Base-by-base conservation (phyloP, 345 rosid genomes). In the Ceriops zippeliana region DNA sequence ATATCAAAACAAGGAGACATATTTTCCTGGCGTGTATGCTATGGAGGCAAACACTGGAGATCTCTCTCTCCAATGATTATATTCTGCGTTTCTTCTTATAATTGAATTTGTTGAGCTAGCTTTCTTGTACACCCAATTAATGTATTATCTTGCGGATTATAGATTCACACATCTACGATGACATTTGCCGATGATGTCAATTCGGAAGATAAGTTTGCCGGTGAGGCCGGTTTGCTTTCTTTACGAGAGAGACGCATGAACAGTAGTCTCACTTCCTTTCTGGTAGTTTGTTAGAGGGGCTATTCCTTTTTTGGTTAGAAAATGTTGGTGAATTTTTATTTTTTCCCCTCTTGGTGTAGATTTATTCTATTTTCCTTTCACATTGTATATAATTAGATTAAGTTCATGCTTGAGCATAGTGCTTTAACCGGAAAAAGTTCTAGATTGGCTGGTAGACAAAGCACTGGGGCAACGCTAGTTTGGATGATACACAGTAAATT, bases 141-240 rank as follows among this genome's bases (percentile, higher is more conserved):
- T 8, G 5, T 52, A 6, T 54, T 24, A 58, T 42, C 49, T 13
- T 17, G 19, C 4, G 7, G 58, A 31, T 70, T 80, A 57, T 68
- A 92, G 98, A 96, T 92, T 75, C 99, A 92, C 84, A 96, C 98
- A 61, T 80, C 97, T 1, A 87, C 90, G 82, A 96, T 92, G 98
- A 96, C 99, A 57, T 78, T 96, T 64, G 84, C 97, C 13, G 98
- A 96, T 76, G 99, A 96, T 69, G 99, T 92, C 58, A 96, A 96
- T 85, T 78, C 90, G 71, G 98, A 96, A 84, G 99, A 96, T 62
- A 97, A 92, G 76, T 92, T 96, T 70, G 92, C 99, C 30, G 99
- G 98, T 0, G 99, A 96, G 78, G 97, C 98, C 61, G 97, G 99
- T 68, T 80, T 96, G 69, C 98, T 96, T 75, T 97, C 99, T 59